Conservation (phyloP, 169 alveolate genomes). For the Amoebophrya sp. region DNA sequence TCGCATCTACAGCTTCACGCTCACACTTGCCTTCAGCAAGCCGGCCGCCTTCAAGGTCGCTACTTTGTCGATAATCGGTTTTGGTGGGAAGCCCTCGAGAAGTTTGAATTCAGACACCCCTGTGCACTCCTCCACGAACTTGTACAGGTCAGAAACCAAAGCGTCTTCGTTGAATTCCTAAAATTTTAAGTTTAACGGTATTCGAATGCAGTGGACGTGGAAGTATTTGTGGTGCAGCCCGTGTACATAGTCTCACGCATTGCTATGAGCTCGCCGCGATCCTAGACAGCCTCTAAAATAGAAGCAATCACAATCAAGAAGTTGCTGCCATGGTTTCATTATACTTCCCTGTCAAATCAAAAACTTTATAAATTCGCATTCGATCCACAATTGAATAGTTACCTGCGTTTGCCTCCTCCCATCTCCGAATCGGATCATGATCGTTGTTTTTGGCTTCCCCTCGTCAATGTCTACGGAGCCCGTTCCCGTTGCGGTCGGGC, state of each 20-base stretch:
- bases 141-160: neutral
- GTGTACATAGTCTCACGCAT: too few relatives aligned
- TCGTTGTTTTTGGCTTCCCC: neutral
- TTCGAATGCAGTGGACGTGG: neutral
- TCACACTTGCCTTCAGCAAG: neutral
- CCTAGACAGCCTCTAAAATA: too few relatives aligned
- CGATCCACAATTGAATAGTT: too few relatives aligned
- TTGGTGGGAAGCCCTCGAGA: neutral
- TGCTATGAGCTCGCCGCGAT: too few relatives aligned
- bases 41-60: neutral
- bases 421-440: conserved; percentile 8
- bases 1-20: neutral
- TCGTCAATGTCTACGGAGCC: neutral
- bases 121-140: neutral
- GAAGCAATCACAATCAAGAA: too few relatives aligned
- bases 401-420: conserved; percentile 19
- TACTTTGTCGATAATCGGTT: neutral
- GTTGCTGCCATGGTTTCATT: too few relatives aligned
- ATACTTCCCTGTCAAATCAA: too few relatives aligned
- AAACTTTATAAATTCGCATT: too few relatives aligned
- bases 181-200: neutral
- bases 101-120: neutral
- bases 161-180: conserved; percentile 5
- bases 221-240: too few relatives aligned
- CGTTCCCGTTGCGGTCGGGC: neutral